phyloP scores from a whole-genome alignment of 2,329 filamentous ascomycete species.

The Dothideomycetes sp. region DNA sequence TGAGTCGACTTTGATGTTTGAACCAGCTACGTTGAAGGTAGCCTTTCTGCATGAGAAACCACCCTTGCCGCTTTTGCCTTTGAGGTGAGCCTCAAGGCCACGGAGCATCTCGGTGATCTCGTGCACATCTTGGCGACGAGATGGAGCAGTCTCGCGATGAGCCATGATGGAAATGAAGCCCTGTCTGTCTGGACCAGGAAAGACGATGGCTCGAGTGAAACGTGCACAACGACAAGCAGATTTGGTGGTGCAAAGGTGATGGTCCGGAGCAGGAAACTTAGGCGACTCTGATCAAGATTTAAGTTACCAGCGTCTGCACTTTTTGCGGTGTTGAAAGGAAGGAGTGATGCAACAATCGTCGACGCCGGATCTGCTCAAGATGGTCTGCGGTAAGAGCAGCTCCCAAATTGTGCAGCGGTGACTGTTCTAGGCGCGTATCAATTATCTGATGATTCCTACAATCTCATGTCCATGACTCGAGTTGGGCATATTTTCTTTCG shows the following conservation, averaged over 20 bases:
- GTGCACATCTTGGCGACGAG: conserved; percentile 58
- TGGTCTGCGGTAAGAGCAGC: no score
- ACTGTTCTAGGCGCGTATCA: no score
- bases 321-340: no score
- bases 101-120: conserved; percentile 58
- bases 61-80: conserved; percentile 43
- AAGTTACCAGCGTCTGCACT: conserved; percentile 8
- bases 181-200: no score
- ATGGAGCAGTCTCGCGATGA: conserved; percentile 47
- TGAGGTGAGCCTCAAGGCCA: conserved; percentile 52
- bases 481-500: no score
- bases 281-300: not conserved
- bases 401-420: no score
- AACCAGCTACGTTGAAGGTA: conserved; percentile 61
- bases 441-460: no score
- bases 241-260: conserved; percentile 1
- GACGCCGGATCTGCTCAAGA: no score
- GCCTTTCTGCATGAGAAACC: conserved; percentile 69
- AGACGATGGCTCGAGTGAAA: conserved; percentile 1
- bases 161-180: conserved; percentile 49
- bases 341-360: no score
- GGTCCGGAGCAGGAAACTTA: conserved; percentile 5
- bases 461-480: no score
- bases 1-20: conserved; percentile 65
- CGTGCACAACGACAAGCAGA: not conserved